Base-by-base conservation (phyloP, 1,284 basidiomycete genomes). In the Stereum hirsutum region DNA sequence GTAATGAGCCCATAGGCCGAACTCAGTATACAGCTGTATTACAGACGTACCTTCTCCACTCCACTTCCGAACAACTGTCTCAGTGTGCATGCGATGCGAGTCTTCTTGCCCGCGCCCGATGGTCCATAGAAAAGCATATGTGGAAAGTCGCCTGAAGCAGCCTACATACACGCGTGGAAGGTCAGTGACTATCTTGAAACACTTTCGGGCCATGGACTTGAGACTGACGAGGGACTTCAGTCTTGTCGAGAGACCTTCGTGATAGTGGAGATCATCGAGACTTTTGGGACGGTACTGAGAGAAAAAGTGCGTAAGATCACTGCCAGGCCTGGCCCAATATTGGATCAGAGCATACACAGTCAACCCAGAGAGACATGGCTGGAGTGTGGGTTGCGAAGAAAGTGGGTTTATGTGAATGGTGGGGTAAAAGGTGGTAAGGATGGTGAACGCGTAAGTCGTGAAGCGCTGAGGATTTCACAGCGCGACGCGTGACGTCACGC, bases 81-180 rank as follows among this genome's bases (percentile, higher is more conserved):
- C 41, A 99, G 61, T 5, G 89, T 92, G 52, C 86, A 89, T 53
- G 83, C 86, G 56, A 99, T 94, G 39, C 96, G 75, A 28, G 96
- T 99, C 75, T 99, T 99, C 70, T 99, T 99, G 15, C 95, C 95
- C 7, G 95, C 92, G 15, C 95, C 95, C 4, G 89, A 90, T 2
- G 95, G 96, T 0, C 95, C 96, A 58, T 98, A 99, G 67, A 99
- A 97, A 10, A 99, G 77, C 68, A 96, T 85, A 60, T 99, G 95
- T 5, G 95, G 95, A 57, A 99, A 97, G 69, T 99, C 96, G 2
- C 89, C 89, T 1, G 89, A 88, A 0, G 81, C 74, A 1, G 90
- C 81, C 87, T 89, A 39, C 31, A 30, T 17, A 26, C 6, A 15
- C 45, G 28, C 44, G 38, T 21, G 6, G 19, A 17, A n/a, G 23